Evolutionary conservation across 495 filamentous ascomycete species (phyloP).

Genomic region (Podospora anserina): DNA sequence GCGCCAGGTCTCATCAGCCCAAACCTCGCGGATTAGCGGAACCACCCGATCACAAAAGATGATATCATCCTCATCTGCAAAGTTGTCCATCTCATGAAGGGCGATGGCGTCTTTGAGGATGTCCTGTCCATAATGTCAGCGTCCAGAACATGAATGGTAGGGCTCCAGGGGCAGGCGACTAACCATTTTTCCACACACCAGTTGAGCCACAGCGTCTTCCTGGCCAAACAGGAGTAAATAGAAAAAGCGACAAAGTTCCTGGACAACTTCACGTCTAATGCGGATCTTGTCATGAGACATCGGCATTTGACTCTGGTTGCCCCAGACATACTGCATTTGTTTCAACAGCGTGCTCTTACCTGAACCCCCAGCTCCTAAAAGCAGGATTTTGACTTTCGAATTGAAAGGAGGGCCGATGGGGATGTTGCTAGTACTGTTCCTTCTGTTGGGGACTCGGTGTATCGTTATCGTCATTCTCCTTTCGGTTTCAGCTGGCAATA

Average conservation of each 20-base stretch:
- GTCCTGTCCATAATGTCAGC: background rate
- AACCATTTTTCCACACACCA: background rate
- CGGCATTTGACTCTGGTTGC: background rate
- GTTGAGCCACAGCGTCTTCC: background rate
- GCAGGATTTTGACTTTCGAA: background rate
- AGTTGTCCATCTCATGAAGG: background rate
- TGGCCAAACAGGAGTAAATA: background rate
- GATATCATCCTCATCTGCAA: background rate
- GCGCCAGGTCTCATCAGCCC: background rate
- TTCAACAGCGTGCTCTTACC: background rate
- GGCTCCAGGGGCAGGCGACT: background rate
- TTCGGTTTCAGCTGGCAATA: background rate
- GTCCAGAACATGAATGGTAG: too few relatives aligned
- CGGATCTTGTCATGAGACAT: background rate
- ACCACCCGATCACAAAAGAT: background rate
- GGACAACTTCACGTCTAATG: background rate
- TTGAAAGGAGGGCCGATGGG: background rate
- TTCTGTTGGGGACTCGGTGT: background rate
- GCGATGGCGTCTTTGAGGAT: background rate
- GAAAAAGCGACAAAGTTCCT: conserved; percentile 5
- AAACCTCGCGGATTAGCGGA: background rate
- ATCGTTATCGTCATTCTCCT: background rate
- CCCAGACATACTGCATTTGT: background rate
- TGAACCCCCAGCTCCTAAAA: background rate
- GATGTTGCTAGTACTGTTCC: background rate